A percentile compares a stretch with the other conserved stretches of the same genome.
Conservation (phyloP, 2,329 filamentous ascomycete species). For the Sphaerostilbella broomeana region DNA sequence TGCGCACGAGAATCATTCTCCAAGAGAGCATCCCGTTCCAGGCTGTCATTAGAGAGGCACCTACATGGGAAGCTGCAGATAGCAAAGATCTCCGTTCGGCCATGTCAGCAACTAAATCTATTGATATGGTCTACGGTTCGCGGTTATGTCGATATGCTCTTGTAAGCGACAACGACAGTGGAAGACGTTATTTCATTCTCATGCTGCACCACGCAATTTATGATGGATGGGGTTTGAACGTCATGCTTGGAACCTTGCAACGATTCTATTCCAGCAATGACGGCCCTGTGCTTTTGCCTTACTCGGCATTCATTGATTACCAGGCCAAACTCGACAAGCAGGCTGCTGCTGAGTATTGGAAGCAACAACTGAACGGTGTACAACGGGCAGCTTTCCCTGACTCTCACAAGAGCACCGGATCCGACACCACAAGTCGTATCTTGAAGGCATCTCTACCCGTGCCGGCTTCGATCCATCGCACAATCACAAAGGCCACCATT, state of each 20-base stretch:
- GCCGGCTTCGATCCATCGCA: too few species aligned
- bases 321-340: not conserved
- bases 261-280: not conserved
- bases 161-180: not conserved
- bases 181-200: not conserved
- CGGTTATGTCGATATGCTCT: slow-evolving; percentile 3
- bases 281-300: not conserved
- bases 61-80: too few species aligned
- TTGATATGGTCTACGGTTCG: slow-evolving; percentile 6
- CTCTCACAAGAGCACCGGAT: too few species aligned
- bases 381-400: slow-evolving; percentile 2
- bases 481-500: not conserved
- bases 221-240: not conserved
- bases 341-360: slow-evolving; percentile 13
- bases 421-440: not conserved
- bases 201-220: slow-evolving; percentile 4
- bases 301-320: slow-evolving; percentile 4
- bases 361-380: slow-evolving; percentile 11
- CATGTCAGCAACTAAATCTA: too few species aligned
- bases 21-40: too few species aligned
- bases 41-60: too few species aligned
- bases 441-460: too few species aligned
- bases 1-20: too few species aligned
- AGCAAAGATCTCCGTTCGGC: too few species aligned
- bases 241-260: not conserved